Base-by-base conservation (phyloP, 2,329 filamentous ascomycete species). In the Fusarium chaquense region DNA sequence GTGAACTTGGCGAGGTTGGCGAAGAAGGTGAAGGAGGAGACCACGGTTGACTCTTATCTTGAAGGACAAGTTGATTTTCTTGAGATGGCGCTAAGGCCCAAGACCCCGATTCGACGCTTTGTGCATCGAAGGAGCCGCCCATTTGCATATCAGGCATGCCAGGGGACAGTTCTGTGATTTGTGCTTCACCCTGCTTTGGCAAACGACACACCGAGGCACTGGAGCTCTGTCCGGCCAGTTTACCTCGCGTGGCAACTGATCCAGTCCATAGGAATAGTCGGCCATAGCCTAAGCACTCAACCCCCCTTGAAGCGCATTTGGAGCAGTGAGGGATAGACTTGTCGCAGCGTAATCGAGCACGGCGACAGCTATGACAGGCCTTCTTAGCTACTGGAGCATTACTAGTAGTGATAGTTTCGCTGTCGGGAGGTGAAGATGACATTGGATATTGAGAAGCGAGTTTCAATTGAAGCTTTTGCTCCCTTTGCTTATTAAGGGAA, bases 241-340 rank as follows among this genome's bases (percentile, higher is more conserved):
- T 82, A 33, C 81, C 81, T 7, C 81, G 78, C 44, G 78, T 81
- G 12, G 81, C 81, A n/a, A 82, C 78, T 43, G 83, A 83, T 9
- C 81, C 80, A 20, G 84, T 85, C 84, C 84, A 87, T 35, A 83
- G 77, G 46, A 85, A 84, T 26, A 86, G 75, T 71, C 83, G 83
- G n/a, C 83, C 83, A 65, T 86, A 86, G 36, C 85, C 85, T 35
- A 86, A 80, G 69, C 85, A 87, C 67, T 85, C 83, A 63, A 81
- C 78, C 20, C 84, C 84, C 15, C 81, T 77, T 22, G 78, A 80
- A 41, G 78, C 67, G 66, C 84, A 86, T 78, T 86, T 86, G 64
- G 82, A 80, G 75, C 85, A 86, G 66, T 80, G 79, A 44, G 84
- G 84, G 22, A 83, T 77, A 12, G 83, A 83, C 46, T 82, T 81